Evolutionary conservation across 805 yeast genomes (phyloP), one percentile per base, ranked within the genome.

Genomic region (Myxozyma vanderwaltii): DNA sequence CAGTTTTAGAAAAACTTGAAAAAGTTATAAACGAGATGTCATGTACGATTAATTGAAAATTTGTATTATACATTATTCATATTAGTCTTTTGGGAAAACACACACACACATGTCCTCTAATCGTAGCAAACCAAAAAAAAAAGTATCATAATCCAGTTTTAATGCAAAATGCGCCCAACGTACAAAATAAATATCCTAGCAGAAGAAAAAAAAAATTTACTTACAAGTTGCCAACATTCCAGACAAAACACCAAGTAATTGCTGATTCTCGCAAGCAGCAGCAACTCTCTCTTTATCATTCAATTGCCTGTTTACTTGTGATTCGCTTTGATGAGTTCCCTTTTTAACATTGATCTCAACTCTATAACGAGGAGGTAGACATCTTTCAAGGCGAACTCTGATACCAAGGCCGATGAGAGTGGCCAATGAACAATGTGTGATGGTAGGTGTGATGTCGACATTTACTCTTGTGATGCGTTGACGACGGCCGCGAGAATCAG

Each of bases 181-280:
- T n/a, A n/a, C n/a, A n/a, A n/a, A n/a, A n/a, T n/a, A n/a, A n/a
- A n/a, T n/a, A n/a, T n/a, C n/a, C n/a, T n/a, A n/a, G n/a, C n/a
- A n/a, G n/a, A n/a, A n/a, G n/a, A n/a, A n/a, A n/a, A n/a, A n/a
- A 8, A 2, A 12, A 12, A 17, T 19, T 56, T 52, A 69, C 50
- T 56, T 56, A 59, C 99, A 94, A 2, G 94, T 86, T 38, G 88
- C 80, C 58, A 94, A 79, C 99, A 94, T 94, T 63, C 87, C 90
- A 66, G 91, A 87, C 39, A 94, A 88, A n/a, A 94, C 99, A 31
- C 85, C 81, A 40, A 91, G 76, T 44, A 94, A 77, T 76, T 94
- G 99, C 58, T 88, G 96, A 69, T 94, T 94, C 70, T 94, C 99
- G 73, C 98, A 91, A 0, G 99, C 99, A 27, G 99, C 99, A 33